Conservation (phyloP, 2,329 filamentous ascomycete species). For the Chaetomium strumarium region DNA sequence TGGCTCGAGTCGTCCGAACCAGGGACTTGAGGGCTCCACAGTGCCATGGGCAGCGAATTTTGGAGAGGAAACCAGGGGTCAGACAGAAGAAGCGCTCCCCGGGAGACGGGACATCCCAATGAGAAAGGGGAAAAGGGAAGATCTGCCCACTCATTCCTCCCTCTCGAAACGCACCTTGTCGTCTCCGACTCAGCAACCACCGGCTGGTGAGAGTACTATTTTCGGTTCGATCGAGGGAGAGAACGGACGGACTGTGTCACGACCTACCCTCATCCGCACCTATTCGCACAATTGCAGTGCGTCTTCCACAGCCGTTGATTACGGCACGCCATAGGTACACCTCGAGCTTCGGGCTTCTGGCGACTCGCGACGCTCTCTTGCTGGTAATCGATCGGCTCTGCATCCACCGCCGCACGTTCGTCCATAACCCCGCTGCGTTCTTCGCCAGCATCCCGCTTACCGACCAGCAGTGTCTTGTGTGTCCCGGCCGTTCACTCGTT, state of each 20-base stretch:
- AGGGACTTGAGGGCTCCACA: not conserved
- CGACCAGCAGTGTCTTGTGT: not conserved
- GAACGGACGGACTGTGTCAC: not conserved
- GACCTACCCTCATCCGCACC: not conserved
- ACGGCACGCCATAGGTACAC: not conserved
- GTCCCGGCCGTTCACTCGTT: constrained; percentile 16
- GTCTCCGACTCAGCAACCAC: constrained; percentile 4
- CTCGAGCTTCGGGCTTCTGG: constrained; percentile 1
- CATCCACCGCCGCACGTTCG: not conserved
- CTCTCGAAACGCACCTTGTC: not conserved
- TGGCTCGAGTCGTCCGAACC: constrained; percentile 14
- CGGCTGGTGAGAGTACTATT: constrained; percentile 6
- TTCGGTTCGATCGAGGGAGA: constrained; percentile 8
- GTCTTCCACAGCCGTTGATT: not conserved
- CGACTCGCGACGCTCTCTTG: constrained; percentile 13
- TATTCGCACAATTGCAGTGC: constrained; percentile 1
- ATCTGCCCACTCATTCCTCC: constrained; percentile 11
- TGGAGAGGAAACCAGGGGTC: constrained; percentile 11
- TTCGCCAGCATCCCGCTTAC: not conserved
- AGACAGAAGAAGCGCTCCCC: not conserved
- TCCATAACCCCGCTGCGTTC: not conserved
- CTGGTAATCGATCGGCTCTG: not conserved
- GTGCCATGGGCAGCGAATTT: constrained; percentile 9
- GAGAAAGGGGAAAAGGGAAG: constrained; percentile 7
- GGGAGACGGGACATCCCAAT: constrained; percentile 4